phyloP scores from a whole-genome alignment of 306 rosid species.

The Pachyrhizus erosus region DNA sequence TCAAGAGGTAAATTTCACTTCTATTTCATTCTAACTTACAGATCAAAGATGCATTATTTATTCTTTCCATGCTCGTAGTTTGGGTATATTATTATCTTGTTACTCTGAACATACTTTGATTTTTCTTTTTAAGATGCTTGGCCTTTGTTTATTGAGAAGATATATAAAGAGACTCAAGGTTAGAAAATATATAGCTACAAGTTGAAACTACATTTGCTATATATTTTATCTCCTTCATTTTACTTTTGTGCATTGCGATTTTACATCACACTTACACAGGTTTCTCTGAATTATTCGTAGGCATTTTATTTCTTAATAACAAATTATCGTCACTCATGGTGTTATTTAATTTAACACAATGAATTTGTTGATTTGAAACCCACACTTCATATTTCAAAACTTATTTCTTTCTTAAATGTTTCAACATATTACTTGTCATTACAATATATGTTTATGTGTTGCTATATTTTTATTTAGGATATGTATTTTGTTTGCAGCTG shows the following conservation, averaged over 20 bases:
- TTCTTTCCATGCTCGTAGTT: not conserved
- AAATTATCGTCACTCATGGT: not conserved
- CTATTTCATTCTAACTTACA: not conserved
- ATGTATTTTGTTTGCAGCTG: not conserved
- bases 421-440: not conserved
- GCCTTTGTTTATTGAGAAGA: not conserved
- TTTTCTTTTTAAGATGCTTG: not conserved
- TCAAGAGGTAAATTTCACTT: not conserved
- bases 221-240: not conserved
- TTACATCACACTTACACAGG: not conserved
- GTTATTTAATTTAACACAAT: not conserved
- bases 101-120: not conserved
- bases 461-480: not conserved
- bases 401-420: not conserved
- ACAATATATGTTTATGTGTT: not conserved
- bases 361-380: not conserved
- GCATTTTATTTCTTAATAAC: not conserved
- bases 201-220: not conserved
- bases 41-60: rapidly evolving
- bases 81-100: not conserved
- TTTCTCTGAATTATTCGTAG: not conserved
- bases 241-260: not conserved
- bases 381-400: not conserved
- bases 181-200: not conserved
- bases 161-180: not conserved